phyloP scores from a whole-genome alignment of 1,284 basidiomycete species.

The Tausonia pullulans region DNA sequence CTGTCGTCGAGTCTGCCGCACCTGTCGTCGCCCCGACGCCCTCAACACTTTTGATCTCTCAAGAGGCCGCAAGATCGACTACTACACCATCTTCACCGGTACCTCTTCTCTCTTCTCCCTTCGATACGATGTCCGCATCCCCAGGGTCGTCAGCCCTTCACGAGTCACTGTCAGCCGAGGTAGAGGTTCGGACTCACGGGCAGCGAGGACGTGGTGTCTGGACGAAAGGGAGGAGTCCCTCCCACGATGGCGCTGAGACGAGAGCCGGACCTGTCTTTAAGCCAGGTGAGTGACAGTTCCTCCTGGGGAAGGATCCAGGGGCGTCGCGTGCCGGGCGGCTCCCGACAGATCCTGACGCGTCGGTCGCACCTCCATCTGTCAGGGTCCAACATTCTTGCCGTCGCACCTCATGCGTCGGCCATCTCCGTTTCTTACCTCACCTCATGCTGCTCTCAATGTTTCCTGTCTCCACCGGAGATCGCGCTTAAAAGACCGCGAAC shows the following conservation, averaged over 20 bases:
- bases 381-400: conserved; percentile 51
- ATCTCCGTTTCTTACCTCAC: conserved; percentile 55
- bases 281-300: not conserved
- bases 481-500: conserved; percentile 1
- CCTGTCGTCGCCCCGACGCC: too few species aligned
- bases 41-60: too few species aligned
- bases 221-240: not conserved
- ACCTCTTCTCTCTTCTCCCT: too few species aligned
- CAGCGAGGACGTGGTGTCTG: conserved; percentile 26
- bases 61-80: too few species aligned
- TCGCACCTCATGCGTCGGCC: conserved; percentile 50
- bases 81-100: too few species aligned
- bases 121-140: too few species aligned
- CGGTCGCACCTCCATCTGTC: not conserved
- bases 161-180: not conserved
- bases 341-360: too few species aligned
- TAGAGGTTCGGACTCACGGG: conserved; percentile 20
- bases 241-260: not conserved
- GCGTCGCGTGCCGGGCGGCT: too few species aligned
- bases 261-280: not conserved
- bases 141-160: too few species aligned
- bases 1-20: too few species aligned
- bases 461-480: conserved; percentile 29
- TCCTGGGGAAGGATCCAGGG: too few species aligned
- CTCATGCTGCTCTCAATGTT: conserved; percentile 58